Evolutionary conservation across 345 rosid genomes (phyloP).

Genomic region (Pistacia atlantica): DNA sequence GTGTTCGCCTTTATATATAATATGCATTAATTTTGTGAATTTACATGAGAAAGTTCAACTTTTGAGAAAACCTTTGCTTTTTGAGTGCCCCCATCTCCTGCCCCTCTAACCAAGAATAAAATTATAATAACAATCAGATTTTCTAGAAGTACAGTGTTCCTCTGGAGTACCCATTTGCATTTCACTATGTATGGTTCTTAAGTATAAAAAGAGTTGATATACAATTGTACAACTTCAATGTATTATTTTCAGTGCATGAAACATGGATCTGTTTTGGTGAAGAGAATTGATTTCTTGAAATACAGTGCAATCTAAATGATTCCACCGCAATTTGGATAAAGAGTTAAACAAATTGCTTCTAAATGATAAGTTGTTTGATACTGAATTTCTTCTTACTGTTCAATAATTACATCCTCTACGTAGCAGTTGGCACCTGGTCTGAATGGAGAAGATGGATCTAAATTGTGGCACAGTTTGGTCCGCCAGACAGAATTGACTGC

Average conservation of each 20-base stretch:
- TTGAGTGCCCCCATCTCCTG: neutral
- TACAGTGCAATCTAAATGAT: neutral
- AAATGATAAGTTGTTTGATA: neutral
- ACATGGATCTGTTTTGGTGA: neutral
- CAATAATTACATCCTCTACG: slow-evolving; percentile 21
- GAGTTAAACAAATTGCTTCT: neutral
- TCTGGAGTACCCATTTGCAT: neutral
- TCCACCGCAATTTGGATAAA: neutral
- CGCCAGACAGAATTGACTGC: slow-evolving; percentile 96
- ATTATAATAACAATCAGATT: too few species aligned
- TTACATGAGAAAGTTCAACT: neutral
- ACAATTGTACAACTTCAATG: neutral
- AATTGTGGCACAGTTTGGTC: slow-evolving; percentile 90
- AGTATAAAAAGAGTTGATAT: neutral
- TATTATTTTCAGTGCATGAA: neutral
- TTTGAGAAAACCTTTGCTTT: neutral
- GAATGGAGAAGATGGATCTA: slow-evolving; percentile 73
- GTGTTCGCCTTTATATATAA: too few species aligned
- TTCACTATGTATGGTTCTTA: neutral
- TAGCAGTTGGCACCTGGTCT: slow-evolving; percentile 62
- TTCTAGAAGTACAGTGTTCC: too few species aligned
- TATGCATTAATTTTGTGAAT: too few species aligned
- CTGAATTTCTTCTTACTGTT: slow-evolving; percentile 18
- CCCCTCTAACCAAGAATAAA: too few species aligned
- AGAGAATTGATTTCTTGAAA: slow-evolving; percentile 7